Percentiles rank a stretch among this genome's conserved stretches.
Evolutionary conservation across 495 filamentous ascomycete genomes (phyloP).

Genomic region (Penicillium goetzii): DNA sequence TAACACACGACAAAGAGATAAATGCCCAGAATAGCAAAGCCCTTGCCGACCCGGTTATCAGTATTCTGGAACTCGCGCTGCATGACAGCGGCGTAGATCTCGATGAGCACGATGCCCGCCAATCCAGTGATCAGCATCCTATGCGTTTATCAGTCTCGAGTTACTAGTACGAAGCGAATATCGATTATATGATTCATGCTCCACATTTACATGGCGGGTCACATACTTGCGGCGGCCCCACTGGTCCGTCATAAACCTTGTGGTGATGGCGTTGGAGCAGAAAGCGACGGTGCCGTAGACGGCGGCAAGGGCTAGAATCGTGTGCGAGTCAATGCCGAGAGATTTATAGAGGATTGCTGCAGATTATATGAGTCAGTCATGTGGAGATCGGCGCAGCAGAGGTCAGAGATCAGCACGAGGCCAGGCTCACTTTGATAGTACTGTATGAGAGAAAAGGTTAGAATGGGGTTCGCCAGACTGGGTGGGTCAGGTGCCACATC

Average conservation of each 20-base stretch:
- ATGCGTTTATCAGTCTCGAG: conserved; percentile 10
- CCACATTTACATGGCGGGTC: neutral
- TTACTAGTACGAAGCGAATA: neutral
- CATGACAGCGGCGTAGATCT: conserved; percentile 64
- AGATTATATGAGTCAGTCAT: neutral
- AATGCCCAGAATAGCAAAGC: conserved; percentile 63
- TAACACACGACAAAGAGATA: conserved; percentile 61
- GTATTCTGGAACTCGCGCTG: conserved; percentile 59
- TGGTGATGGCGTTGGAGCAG: conserved; percentile 55
- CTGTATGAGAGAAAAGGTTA: conserved; percentile 22
- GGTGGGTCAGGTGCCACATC: neutral
- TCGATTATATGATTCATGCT: neutral
- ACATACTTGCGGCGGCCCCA: conserved; percentile 62
- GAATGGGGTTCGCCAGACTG: neutral
- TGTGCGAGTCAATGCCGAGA: conserved; percentile 54
- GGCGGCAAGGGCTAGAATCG: conserved; percentile 57
- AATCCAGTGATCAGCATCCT: conserved; percentile 60
- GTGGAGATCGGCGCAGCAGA: neutral
- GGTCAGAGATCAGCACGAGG: neutral
- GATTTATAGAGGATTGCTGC: conserved; percentile 59
- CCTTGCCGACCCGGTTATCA: conserved; percentile 58
- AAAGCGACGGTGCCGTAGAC: conserved; percentile 62
- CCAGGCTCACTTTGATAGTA: conserved; percentile 56
- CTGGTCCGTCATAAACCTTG: conserved; percentile 58
- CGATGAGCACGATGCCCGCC: conserved; percentile 53